Base-by-base conservation (phyloP, 2,329 filamentous ascomycete species). In the Coleophoma cylindrospora region DNA sequence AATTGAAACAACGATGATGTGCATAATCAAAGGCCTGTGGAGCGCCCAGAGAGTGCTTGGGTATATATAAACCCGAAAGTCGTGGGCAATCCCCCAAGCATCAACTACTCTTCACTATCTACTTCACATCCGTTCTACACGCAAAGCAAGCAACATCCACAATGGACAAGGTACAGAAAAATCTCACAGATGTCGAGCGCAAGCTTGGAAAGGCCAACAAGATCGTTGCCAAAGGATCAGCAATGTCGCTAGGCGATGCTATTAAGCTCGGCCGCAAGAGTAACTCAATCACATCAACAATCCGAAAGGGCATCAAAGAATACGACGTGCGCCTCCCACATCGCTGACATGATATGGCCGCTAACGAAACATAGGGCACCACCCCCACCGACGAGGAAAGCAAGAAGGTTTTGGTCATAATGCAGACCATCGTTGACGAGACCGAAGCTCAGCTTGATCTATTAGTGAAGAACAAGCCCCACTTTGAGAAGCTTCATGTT, bases 221-320 rank as follows among this genome's bases (percentile, higher is more conserved):
- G 47, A 62, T 64, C 40, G 52, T 57, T 27, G 52, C 49, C 15
- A 64, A 64, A 45, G 61, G 61, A 7, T 48, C 54, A 12, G 50
- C 50, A 32, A 51, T 64, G 46, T 54, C 52, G 21, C 43, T 61
- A 15, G 54, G 51, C 13, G 62, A 64, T 47, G 56, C 56, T 9
- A 57, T 63, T 49, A 61, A 62, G 55, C 54, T 63, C 8, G 57
- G 54, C 13, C 55, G 55, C n/a, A 63, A 64, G 48, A 59, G 56
- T 19, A 63, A 62, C 43, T 57, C 61, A 2, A 60, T 64, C 17
- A 52, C 54, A 15, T 56, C 60, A 11, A 59, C 58, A 17, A 61
- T 62, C 49, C 61, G 57, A 41, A 64, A 63, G 50, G 50, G 50
- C 15, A 54, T 62, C 40, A 60, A 54, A 34, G 59, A 59, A 33